A percentile compares a stretch with the other conserved stretches of the same genome.
These are phyloP conservation scores for Haplosporangium sp. DNA, from an alignment of 371 early-diverging fungal genomes.

Conservation along the genomic window DNA sequence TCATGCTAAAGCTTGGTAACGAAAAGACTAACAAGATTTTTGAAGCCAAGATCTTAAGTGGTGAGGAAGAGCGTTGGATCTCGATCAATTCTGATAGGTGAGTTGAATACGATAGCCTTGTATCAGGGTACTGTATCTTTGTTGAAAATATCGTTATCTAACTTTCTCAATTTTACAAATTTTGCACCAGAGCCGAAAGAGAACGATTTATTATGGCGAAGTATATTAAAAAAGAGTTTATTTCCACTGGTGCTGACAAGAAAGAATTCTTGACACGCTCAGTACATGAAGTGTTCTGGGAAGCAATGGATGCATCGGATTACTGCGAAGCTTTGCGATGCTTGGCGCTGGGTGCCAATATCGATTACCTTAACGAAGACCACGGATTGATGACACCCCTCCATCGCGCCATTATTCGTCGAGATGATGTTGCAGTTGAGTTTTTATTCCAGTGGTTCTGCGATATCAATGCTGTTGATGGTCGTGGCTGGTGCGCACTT, in stretches of 20 bases:
- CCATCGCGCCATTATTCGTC: conserved; percentile 71
- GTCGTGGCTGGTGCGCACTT: conserved; percentile 77
- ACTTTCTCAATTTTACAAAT: too few relatives aligned
- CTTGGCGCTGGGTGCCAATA: conserved; percentile 80
- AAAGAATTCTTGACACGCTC: conserved; percentile 48
- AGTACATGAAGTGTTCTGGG: conserved; percentile 66
- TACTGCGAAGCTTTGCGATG: conserved; percentile 68
- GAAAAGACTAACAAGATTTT: conserved; percentile 77
- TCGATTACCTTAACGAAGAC: conserved; percentile 72
- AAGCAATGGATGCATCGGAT: conserved; percentile 67
- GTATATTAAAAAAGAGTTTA: conserved; percentile 78
- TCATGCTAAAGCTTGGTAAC: conserved; percentile 89
- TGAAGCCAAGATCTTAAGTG: conserved; percentile 65
- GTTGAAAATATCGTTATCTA: too few relatives aligned
- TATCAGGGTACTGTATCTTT: background rate
- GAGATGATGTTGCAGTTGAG: conserved; percentile 72
- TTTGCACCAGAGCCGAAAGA: conserved; percentile 62
- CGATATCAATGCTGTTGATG: conserved; percentile 73
- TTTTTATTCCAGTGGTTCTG: conserved; percentile 79
- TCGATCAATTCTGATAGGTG: conserved; percentile 52
- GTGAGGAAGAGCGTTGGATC: conserved; percentile 54
- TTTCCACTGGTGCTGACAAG: conserved; percentile 47
- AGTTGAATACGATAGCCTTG: background rate
- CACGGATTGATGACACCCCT: conserved; percentile 66
- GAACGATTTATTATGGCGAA: conserved; percentile 81